Evolutionary conservation across 1,284 basidiomycete genomes (phyloP).

Genomic region (Boletus calvinii): DNA sequence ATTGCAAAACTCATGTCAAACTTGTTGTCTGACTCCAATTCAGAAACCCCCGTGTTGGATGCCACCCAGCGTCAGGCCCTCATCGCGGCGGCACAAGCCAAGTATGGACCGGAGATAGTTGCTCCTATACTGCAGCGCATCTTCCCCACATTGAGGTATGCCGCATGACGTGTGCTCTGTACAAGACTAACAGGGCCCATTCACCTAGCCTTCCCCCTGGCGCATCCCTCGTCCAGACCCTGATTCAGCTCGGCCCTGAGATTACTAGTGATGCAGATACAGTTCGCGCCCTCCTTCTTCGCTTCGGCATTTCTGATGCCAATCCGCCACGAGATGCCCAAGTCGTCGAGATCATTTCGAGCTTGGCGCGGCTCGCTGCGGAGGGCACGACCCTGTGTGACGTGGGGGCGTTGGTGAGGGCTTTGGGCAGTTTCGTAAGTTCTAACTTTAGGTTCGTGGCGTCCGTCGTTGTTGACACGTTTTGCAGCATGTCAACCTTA

Average conservation of each 20-base stretch:
- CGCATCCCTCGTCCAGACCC: conserved; percentile 66
- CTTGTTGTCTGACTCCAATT: conserved; percentile 65
- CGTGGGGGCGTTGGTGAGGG: conserved; percentile 72
- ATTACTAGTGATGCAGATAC: conserved; percentile 71
- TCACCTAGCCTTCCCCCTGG: conserved; percentile 57
- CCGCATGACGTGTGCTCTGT: conserved; percentile 5
- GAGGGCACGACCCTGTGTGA: conserved; percentile 75
- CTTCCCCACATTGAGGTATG: conserved; percentile 60
- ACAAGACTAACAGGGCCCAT: conserved; percentile 15
- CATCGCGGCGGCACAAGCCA: conserved; percentile 69
- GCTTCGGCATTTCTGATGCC: conserved; percentile 69
- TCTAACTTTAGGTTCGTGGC: conserved; percentile 7
- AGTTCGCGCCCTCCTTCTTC: conserved; percentile 62
- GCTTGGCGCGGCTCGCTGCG: conserved; percentile 61
- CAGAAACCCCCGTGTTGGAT: conserved; percentile 69
- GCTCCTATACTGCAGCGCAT: conserved; percentile 51
- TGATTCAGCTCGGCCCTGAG: conserved; percentile 75
- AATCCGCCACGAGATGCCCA: conserved; percentile 69
- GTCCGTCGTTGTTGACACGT: conserved; percentile 21
- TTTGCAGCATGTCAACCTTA: conserved; percentile 56
- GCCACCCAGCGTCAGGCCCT: conserved; percentile 68
- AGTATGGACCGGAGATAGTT: conserved; percentile 63
- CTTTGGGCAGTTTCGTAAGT: conserved; percentile 67
- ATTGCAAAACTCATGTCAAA: conserved; percentile 78
- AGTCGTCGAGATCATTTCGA: conserved; percentile 66